These are phyloP conservation scores for Gastrodia elata DNA, from an alignment of 106 monocot species.

Conservation along the genomic window DNA sequence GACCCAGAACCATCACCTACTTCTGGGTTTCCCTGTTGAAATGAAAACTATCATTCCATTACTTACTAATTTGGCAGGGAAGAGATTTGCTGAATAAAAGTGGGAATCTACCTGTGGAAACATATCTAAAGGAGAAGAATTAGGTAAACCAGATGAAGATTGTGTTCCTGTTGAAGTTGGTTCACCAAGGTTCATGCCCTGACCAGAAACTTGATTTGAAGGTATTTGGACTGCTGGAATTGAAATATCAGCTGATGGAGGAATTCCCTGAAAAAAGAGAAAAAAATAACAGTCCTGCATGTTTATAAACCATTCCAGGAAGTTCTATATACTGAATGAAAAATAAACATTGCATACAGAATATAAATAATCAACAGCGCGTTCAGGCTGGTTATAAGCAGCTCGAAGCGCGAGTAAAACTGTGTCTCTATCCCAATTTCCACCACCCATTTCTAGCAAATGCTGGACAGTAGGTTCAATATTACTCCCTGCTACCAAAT, in stretches of 20 bases:
- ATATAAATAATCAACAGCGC: slow-evolving; percentile 96
- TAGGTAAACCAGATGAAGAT: slow-evolving; percentile 57
- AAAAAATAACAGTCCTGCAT: background rate
- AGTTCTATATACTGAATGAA: background rate
- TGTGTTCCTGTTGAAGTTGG: slow-evolving; percentile 16
- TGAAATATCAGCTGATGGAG: slow-evolving; percentile 63
- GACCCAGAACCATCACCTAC: slow-evolving; percentile 46
- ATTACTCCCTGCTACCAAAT: slow-evolving; percentile 55
- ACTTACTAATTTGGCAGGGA: background rate
- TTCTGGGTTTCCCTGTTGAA: slow-evolving; percentile 14
- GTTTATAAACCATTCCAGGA: background rate
- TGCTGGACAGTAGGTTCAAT: slow-evolving; percentile 67
- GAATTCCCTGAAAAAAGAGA: slow-evolving; percentile 60
- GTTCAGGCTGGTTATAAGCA: slow-evolving; percentile 97
- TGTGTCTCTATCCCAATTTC: slow-evolving; percentile 85
- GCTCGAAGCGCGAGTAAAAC: slow-evolving; percentile 84
- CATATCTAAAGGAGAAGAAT: slow-evolving; percentile 78
- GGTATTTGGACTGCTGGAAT: slow-evolving; percentile 33
- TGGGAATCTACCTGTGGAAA: slow-evolving; percentile 71
- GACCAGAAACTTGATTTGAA: slow-evolving; percentile 24
- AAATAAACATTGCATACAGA: slow-evolving; percentile 41
- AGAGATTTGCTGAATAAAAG: background rate
- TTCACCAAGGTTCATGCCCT: slow-evolving; percentile 17
- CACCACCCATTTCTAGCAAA: slow-evolving; percentile 97
- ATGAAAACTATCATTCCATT: background rate